Base-by-base conservation (phyloP, 176 grass and related monocot genomes). In the Eragrostis nindensis region DNA sequence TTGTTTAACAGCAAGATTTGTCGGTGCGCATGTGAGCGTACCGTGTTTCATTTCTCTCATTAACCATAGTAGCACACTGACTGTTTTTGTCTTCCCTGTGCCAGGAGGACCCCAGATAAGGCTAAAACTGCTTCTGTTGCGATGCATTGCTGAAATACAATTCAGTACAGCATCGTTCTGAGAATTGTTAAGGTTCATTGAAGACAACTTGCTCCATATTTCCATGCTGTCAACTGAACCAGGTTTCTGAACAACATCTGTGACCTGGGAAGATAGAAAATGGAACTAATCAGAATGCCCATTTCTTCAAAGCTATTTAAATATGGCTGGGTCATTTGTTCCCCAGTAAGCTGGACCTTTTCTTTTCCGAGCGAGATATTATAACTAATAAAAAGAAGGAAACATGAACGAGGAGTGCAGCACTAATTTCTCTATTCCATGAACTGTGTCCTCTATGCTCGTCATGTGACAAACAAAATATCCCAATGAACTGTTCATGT, bases 21-120 rank as follows among this genome's bases (percentile, higher is more conserved):
- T 94, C 3, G 92, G 86, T 71, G 92, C 92, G 45, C 92, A 94
- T 66, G 84, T 66, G 57, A 94, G 83, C 50, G 81, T 83, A 47
- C 80, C 83, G 67, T 83, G 71, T 54, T 78, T 78, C 13, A 54
- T 73, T 68, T 79, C 73, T 69, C 75, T 69, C 83, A 94, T 71
- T 70, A 87, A 62, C 83, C 86, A 86, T 42, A 94, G 27, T 5
- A 94, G 53, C 9, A 82, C 85, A 71, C 75, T 81, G 52, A 78
- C 79, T 14, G 92, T 91, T 79, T 91, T 94, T 17, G 89, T 94
- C 74, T 94, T 91, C 55, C 92, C 89, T 19, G 89, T 91, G 41
- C 86, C 92, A 59, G 89, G 92, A 61, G 92, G 92, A 32, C 92
- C 92, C 89, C 89, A 94, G 43, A 94, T 87, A 70, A 94, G 86